These are phyloP conservation scores for Zangia roseola DNA, from an alignment of 768 basidiomycete genomes.

Conservation along the genomic window DNA sequence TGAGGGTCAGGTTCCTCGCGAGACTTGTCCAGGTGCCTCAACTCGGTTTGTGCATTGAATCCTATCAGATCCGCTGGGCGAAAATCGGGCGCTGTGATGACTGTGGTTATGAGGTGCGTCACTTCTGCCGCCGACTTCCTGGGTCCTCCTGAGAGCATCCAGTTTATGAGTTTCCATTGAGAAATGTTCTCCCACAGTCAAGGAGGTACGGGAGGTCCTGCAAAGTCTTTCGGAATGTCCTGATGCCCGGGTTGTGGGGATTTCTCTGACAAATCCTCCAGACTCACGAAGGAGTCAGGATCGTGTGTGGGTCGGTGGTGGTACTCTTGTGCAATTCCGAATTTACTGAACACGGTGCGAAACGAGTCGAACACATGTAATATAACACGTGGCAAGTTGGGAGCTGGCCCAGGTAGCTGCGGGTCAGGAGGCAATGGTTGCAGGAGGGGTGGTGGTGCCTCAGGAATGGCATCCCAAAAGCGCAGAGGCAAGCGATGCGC, in stretches of 20 bases:
- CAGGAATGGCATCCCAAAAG: not conserved
- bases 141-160: constrained; percentile 9
- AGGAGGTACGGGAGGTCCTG: not conserved
- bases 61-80: constrained; percentile 10
- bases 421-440: not conserved
- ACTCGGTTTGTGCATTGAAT: constrained; percentile 14
- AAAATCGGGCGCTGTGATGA: constrained; percentile 7
- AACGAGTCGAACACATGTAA: not conserved
- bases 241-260: not conserved
- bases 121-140: constrained; percentile 10
- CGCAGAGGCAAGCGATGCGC: too few species aligned
- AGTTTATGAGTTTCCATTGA: constrained; percentile 12
- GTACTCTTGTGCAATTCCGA: not conserved
- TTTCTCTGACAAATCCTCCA: not conserved
- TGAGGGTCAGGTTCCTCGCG: not conserved
- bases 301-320: not conserved
- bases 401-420: too few species aligned
- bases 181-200: constrained; percentile 15
- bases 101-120: constrained; percentile 2
- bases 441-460: not conserved
- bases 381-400: not conserved
- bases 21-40: constrained; percentile 7
- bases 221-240: too few species aligned
- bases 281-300: not conserved
- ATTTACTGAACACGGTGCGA: not conserved